Conservation (phyloP, 208 protist genomes). For the Leishmania gerbilli region DNA sequence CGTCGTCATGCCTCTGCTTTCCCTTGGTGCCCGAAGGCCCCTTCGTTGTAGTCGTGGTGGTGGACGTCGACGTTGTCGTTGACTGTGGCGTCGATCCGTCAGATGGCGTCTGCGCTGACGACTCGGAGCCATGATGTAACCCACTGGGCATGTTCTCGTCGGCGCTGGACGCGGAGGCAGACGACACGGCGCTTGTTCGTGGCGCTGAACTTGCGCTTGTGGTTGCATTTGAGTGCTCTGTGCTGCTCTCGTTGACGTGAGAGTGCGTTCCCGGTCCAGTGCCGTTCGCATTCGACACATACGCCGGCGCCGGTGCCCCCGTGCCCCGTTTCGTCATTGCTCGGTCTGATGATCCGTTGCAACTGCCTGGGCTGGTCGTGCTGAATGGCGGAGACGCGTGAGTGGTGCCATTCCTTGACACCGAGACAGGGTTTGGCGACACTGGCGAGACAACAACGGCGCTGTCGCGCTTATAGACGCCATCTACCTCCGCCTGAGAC, state of each 20-base stretch:
- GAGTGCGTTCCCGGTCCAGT: neutral
- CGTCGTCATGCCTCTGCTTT: neutral
- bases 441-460: neutral
- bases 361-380: neutral
- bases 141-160: neutral
- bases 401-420: neutral
- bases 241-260: neutral
- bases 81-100: neutral
- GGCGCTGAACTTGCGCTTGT: neutral
- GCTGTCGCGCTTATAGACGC: neutral
- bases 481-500: neutral
- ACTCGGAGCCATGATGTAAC: neutral
- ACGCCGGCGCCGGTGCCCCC: neutral
- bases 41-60: constrained; percentile 7
- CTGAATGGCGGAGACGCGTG: neutral
- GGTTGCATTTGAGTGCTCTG: neutral
- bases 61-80: neutral
- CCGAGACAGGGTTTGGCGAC: neutral
- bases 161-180: neutral
- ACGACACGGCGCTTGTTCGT: neutral
- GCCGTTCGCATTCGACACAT: too few relatives aligned
- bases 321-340: neutral
- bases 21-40: constrained; percentile 4
- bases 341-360: neutral
- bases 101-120: neutral